Base-by-base conservation (phyloP, 305 asterid species). In the Petunia hybrid region DNA sequence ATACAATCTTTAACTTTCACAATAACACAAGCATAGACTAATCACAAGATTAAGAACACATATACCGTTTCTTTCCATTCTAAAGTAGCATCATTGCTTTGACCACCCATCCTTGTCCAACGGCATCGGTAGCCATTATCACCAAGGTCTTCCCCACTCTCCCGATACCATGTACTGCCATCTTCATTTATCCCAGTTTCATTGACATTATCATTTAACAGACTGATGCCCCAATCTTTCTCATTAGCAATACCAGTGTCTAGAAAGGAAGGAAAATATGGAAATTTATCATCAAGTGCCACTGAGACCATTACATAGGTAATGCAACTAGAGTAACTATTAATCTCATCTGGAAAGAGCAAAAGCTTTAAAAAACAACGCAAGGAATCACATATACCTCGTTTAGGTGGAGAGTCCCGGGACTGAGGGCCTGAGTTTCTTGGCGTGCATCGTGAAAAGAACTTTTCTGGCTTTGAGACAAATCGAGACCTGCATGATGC, bases 161-260 rank as follows among this genome's bases (percentile, higher is more conserved):
- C 98, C 56, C 94, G 91, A 61, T 85, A 91, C 98, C 99, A 96
- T 8, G 93, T 90, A 81, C 97, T 94, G 0, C 94, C 98, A 86
- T 96, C 99, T 82, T 96, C 98, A 83, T 93, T 94, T 38, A 82
- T 89, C 76, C 97, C 99, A 39, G 94, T 71, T 89, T 96, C 99
- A 78, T 86, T 92, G 62, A 82, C 90, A 86, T 75, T 84, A 69
- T 93, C 99, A 85, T 86, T 87, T 84, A 93, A 68, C 84, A 96
- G 78, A 88, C 83, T 89, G 83, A 96, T 96, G 42, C 97, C 99
- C 99, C 98, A 96, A 69, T 96, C 98, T 87, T 93, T 93, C 91
- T 96, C 99, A 59, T 94, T 96, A 80, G 99, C 99, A 80, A 96
- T 96, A 63, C 99, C 99, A 2, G 99, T 96, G 85, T 96, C 99